phyloP scores from a whole-genome alignment of 768 basidiomycete species.

The Macrolepiota dolichaula region DNA sequence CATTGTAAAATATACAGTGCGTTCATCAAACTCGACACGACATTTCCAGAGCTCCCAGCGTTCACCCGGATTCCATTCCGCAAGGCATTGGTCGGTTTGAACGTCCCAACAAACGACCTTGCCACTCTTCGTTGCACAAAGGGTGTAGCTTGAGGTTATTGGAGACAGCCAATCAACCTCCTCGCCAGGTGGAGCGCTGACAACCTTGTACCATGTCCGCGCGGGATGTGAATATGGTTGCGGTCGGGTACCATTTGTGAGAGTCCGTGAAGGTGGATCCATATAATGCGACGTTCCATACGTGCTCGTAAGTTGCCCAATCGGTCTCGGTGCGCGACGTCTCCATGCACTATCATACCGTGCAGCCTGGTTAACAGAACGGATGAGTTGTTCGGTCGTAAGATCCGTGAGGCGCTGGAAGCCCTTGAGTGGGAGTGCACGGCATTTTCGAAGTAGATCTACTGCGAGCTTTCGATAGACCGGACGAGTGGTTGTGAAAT shows the following conservation, averaged over 20 bases:
- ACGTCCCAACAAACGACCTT: conserved; percentile 80
- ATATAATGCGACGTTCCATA: conserved; percentile 33
- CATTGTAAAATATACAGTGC: conserved; percentile 74
- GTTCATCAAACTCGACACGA: conserved; percentile 68
- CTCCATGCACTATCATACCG: conserved; percentile 63
- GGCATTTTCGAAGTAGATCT: conserved; percentile 59
- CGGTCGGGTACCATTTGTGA: background rate
- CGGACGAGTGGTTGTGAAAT: conserved; percentile 61
- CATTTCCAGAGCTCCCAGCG: conserved; percentile 79
- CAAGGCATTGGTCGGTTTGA: conserved; percentile 53
- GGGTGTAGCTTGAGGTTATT: conserved; percentile 70
- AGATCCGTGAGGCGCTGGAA: conserved; percentile 70
- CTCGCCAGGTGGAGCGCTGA: conserved; percentile 61
- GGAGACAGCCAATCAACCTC: conserved; percentile 78
- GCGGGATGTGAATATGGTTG: background rate
- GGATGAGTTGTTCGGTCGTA: conserved; percentile 56
- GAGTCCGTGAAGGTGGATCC: conserved; percentile 19
- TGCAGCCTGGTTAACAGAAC: conserved; percentile 59
- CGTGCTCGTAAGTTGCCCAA: conserved; percentile 27
- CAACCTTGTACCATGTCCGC: conserved; percentile 62
- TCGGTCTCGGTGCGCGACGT: conserved; percentile 52
- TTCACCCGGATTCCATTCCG: conserved; percentile 64
- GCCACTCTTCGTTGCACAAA: conserved; percentile 76
- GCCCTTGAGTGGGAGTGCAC: conserved; percentile 65
- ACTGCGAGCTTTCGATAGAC: conserved; percentile 66